Evolutionary conservation across 176 grass and related monocot genomes (phyloP).

Genomic region (Neostapfia colusana): DNA sequence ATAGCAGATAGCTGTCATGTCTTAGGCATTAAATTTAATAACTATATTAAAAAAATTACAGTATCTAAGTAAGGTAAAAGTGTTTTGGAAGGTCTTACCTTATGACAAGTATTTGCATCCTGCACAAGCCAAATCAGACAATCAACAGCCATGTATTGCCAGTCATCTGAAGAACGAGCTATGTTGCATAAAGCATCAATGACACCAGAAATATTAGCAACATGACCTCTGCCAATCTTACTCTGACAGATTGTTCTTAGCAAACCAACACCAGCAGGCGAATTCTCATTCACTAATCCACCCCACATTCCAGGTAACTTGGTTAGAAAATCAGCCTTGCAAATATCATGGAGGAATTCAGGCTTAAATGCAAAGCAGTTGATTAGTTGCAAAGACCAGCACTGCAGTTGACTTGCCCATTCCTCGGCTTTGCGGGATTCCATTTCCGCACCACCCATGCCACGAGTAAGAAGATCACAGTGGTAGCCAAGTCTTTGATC

Average conservation of each 20-base stretch:
- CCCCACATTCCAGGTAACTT: constrained; percentile 99
- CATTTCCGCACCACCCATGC: constrained; percentile 98
- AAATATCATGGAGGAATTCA: constrained; percentile 92
- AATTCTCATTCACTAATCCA: constrained; percentile 97
- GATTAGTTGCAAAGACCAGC: constrained; percentile 98
- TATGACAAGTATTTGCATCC: constrained; percentile 81
- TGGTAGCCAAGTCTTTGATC: constrained; percentile 92
- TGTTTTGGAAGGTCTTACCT: constrained; percentile 56
- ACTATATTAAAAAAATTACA: not conserved
- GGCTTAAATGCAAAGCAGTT: constrained; percentile 99
- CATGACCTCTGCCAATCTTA: constrained; percentile 73
- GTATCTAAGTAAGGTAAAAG: not conserved
- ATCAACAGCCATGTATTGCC: constrained; percentile 99
- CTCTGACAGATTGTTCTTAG: constrained; percentile 93
- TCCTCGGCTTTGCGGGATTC: constrained; percentile 98
- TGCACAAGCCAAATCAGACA: constrained; percentile 95
- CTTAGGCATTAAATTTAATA: constrained; percentile 20
- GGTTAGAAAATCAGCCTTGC: constrained; percentile 78
- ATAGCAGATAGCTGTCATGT: not conserved
- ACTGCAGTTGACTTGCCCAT: constrained; percentile 98
- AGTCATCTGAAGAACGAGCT: constrained; percentile 96
- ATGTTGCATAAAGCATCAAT: constrained; percentile 95
- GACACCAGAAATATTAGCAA: constrained; percentile 70
- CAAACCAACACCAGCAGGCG: constrained; percentile 92
- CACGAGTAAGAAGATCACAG: constrained; percentile 94